phyloP scores from a whole-genome alignment of 129 eudicot genomes.

The Heracleum sosnowskyi region DNA sequence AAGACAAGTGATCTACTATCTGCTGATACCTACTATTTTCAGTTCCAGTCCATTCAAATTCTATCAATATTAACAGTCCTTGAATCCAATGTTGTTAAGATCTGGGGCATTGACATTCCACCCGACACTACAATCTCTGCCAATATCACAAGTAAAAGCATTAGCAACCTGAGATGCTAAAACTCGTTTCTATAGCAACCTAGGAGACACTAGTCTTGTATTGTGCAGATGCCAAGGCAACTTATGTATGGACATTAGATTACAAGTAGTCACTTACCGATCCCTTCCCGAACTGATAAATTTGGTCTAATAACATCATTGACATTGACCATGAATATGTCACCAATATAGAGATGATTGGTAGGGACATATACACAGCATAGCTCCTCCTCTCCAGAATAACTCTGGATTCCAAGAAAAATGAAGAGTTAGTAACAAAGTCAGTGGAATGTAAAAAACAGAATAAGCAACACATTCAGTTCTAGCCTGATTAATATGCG shows the following conservation, averaged over 20 bases:
- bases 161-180: not conserved
- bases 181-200: too few relatives aligned
- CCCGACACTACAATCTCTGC: constrained; percentile 94
- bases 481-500: not conserved
- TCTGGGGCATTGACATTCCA: constrained; percentile 97
- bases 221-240: not conserved
- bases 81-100: constrained; percentile 65
- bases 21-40: constrained; percentile 2
- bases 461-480: not conserved
- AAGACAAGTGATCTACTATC: not conserved
- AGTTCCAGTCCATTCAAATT: constrained; percentile 48
- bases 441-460: not conserved
- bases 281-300: constrained; percentile 86
- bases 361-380: constrained; percentile 79
- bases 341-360: constrained; percentile 83
- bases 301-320: constrained; percentile 73
- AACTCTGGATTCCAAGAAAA: constrained; percentile 30
- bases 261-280: constrained; percentile 38
- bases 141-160: constrained; percentile 20
- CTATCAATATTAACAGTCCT: constrained; percentile 34
- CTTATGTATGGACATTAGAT: not conserved
- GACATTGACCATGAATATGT: constrained; percentile 60
- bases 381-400: constrained; percentile 71
- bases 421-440: not conserved
- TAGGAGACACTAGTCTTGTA: not conserved